Percentiles rank a stretch among this genome's conserved stretches.
Conservation (phyloP, 306 rosid species). For the Carpinus fangiana region DNA sequence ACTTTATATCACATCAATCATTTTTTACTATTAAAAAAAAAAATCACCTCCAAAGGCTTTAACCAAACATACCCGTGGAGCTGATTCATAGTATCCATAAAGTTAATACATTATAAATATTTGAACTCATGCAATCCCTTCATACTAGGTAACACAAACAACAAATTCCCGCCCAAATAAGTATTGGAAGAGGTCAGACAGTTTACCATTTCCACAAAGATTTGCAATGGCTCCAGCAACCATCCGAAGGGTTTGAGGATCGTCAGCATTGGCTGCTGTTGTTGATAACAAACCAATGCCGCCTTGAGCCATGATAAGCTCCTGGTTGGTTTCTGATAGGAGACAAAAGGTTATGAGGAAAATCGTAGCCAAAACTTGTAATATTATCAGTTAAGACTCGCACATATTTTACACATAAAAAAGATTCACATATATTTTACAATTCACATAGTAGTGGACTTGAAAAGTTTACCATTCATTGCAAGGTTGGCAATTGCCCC, state of each 20-base stretch:
- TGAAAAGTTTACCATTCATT: conserved; percentile 72
- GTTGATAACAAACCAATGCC: conserved; percentile 82
- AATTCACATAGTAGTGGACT: conserved; percentile 9
- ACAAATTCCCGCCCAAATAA: conserved; percentile 17
- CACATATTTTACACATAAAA: too few relatives aligned
- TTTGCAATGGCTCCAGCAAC: conserved; percentile 98
- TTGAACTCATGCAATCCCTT: background rate
- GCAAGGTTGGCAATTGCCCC: conserved; percentile 99
- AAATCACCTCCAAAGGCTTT: too few relatives aligned
- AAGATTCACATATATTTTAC: conserved; percentile 5
- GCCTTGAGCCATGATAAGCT: conserved; percentile 94
- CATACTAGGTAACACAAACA: conserved; percentile 4
- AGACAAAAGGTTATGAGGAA: conserved; percentile 22
- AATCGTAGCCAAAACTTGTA: conserved; percentile 13
- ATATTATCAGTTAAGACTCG: conserved; percentile 13
- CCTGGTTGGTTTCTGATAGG: conserved; percentile 92
- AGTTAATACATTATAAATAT: background rate
- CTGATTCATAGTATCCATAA: background rate
- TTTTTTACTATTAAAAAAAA: too few relatives aligned
- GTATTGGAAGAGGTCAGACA: conserved; percentile 25
- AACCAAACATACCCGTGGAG: background rate
- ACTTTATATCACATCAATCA: too few relatives aligned
- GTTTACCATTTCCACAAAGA: conserved; percentile 94
- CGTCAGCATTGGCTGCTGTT: conserved; percentile 85
- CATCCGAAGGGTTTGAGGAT: conserved; percentile 98